Conservation (phyloP, 2,329 filamentous ascomycete genomes). For the Emericellopsis atlantica region DNA sequence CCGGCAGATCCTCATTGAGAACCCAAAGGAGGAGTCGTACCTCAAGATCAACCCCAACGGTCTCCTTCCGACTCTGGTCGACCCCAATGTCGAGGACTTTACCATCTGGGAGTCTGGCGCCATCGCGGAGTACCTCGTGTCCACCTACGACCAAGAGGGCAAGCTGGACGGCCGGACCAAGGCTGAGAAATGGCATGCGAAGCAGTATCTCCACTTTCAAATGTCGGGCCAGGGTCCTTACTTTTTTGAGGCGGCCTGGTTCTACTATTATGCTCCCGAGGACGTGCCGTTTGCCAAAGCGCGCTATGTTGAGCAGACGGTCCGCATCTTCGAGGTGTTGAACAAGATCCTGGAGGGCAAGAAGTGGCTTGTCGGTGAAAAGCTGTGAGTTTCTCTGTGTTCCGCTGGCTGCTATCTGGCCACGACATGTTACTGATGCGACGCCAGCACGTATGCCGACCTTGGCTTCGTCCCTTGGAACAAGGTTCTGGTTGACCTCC, state of each 20-base stretch:
- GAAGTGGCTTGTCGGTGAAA: conserved; percentile 21
- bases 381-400: conserved; percentile 11
- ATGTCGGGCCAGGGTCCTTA: conserved; percentile 26
- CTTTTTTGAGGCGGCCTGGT: conserved; percentile 20
- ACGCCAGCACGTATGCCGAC: conserved; percentile 18
- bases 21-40: conserved; percentile 13
- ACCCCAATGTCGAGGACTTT: conserved; percentile 18
- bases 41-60: conserved; percentile 20
- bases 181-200: conserved; percentile 15
- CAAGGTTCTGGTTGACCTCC: conserved; percentile 1
- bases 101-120: conserved; percentile 13
- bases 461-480: conserved; percentile 19
- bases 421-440: background rate
- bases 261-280: conserved; percentile 13
- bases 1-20: conserved; percentile 7
- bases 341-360: conserved; percentile 17
- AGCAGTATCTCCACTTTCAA: conserved; percentile 24
- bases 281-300: conserved; percentile 14
- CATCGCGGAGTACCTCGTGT: conserved; percentile 16
- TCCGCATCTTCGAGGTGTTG: conserved; percentile 17
- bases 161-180: conserved; percentile 12
- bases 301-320: conserved; percentile 15
- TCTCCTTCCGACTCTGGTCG: conserved; percentile 17
- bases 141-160: conserved; percentile 13
- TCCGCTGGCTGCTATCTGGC: background rate